A percentile compares a stretch with the other conserved stretches of the same genome.
phyloP scores from a whole-genome alignment of 2,329 filamentous ascomycete genomes.

The Colletotrichum magnum region DNA sequence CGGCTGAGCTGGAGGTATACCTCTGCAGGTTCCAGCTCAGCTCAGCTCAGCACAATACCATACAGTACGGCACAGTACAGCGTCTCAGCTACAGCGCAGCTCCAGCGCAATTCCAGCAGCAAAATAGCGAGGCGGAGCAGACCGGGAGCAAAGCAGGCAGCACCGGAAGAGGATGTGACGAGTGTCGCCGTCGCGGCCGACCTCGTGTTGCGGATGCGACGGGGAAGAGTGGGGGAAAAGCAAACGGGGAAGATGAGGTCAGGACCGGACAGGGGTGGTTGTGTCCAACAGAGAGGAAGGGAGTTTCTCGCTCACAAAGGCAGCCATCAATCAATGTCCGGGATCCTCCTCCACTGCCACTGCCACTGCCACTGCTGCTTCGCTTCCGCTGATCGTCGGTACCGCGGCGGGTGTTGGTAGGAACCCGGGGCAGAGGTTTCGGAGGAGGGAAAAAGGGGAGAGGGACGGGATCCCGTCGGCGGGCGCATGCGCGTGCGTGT shows the following conservation, averaged over 20 bases:
- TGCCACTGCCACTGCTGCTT: too few relatives aligned
- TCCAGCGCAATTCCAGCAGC: background rate
- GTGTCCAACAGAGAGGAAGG: background rate
- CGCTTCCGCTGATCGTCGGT: slow-evolving; percentile 25
- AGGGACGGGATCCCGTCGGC: background rate
- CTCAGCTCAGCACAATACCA: too few relatives aligned
- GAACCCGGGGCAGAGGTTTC: too few relatives aligned
- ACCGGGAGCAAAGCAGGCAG: background rate
- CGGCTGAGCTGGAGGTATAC: too few relatives aligned
- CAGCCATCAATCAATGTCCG: slow-evolving; percentile 46
- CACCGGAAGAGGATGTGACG: background rate
- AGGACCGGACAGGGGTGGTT: slow-evolving; percentile 6
- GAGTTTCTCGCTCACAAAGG: slow-evolving; percentile 42
- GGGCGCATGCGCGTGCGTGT: background rate
- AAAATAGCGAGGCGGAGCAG: slow-evolving; percentile 11
- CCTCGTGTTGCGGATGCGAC: slow-evolving; percentile 4
- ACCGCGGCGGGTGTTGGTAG: background rate
- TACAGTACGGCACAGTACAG: too few relatives aligned
- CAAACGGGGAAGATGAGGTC: background rate
- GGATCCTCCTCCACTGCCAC: slow-evolving; percentile 17
- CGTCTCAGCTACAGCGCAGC: too few relatives aligned
- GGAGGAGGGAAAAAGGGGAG: background rate
- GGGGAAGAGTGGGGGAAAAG: slow-evolving; percentile 5
- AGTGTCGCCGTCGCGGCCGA: too few relatives aligned
- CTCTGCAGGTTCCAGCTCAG: too few relatives aligned